Evolutionary conservation across 768 basidiomycete genomes (phyloP), one percentile per base, ranked within the genome.

Genomic region (Boletus rubropictus): DNA sequence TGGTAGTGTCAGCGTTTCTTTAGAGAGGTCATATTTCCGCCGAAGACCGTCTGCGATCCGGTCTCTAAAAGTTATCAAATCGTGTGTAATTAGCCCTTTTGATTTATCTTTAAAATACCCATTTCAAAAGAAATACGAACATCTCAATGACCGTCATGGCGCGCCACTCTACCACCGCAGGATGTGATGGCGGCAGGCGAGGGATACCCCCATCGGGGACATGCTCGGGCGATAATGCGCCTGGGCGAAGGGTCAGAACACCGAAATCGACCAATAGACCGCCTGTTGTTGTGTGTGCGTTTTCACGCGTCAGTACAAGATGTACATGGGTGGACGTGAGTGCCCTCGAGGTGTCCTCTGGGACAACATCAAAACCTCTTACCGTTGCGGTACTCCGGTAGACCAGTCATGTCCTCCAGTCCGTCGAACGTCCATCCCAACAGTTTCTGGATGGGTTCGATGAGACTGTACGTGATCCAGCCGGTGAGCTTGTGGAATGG

Each of bases 401-500:
- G 67, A 3, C 95, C 95, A 0, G 93, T 96, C 79, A 93, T 79
- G 56, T 87, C 82, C 56, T 89, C 85, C 17, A 82, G 63, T 0
- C 89, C 89, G 0, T 85, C 80, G n/a, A 97, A 76, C 48, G 74
- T 69, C 92, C 94, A 98, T 1, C 77, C 74, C 7, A 93, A 72
- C 2, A 84, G 69, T 53, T 76, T 80, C 64, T 93, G 78, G 35
- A 98, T 77, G 2, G 88, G 83, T 63, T 93, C 86, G 28, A 96
- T 72, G 17, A 99, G 73, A 55, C 84, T 87, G 64, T 96, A 95
- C 7, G 92, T 86, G 46, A 90, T 75, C 95, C 95, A 99, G 51
- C 87, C 86, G 0, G 89, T 91, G 39, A 99, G 75, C 65, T 99
- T 98, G 71, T 97, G 95, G 74, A 98, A 98, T 0, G 92, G 88